phyloP scores from a whole-genome alignment of 2,329 filamentous ascomycete genomes.

The Phialophora expanda region DNA sequence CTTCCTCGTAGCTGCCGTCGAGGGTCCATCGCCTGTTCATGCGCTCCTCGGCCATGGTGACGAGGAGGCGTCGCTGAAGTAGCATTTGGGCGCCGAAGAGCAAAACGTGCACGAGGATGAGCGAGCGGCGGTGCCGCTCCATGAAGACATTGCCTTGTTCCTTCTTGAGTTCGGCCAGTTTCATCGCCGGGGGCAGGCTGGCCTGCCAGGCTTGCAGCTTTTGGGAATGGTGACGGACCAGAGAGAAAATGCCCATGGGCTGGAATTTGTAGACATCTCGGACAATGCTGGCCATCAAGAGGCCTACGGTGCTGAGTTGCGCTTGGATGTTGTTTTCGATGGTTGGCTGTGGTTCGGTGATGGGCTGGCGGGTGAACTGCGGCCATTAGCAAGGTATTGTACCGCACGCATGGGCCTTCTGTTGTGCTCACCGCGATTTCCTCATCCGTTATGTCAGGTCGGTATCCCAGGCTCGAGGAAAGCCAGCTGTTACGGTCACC shows the following conservation, averaged over 20 bases:
- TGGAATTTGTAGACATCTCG: slow-evolving; percentile 17
- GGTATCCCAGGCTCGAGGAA: slow-evolving; percentile 23
- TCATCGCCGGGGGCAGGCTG: slow-evolving; percentile 16
- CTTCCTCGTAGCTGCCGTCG: slow-evolving; percentile 17
- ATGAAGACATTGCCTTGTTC: neutral
- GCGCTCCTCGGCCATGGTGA: slow-evolving; percentile 20
- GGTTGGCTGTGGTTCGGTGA: slow-evolving; percentile 18
- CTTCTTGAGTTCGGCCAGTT: slow-evolving; percentile 6
- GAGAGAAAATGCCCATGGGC: slow-evolving; percentile 11
- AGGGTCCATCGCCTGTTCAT: slow-evolving; percentile 25
- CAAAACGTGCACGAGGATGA: slow-evolving; percentile 23
- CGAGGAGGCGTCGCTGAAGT: slow-evolving; percentile 20
- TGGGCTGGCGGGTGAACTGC: slow-evolving; percentile 18
- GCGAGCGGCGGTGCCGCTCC: slow-evolving; percentile 16
- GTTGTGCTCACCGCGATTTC: slow-evolving; percentile 16
- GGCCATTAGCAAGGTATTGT: neutral
- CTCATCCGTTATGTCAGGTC: slow-evolving; percentile 17
- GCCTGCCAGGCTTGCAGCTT: slow-evolving; percentile 19
- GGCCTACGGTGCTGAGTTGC: slow-evolving; percentile 20
- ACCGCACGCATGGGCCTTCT: neutral
- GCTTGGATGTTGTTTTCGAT: slow-evolving; percentile 23
- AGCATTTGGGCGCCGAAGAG: slow-evolving; percentile 21
- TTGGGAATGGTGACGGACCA: slow-evolving; percentile 11
- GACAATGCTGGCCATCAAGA: slow-evolving; percentile 19
- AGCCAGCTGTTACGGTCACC: slow-evolving; percentile 17